These are phyloP conservation scores for Alternaria sp. DNA, from an alignment of 2,329 filamentous ascomycete species.

Conservation along the genomic window DNA sequence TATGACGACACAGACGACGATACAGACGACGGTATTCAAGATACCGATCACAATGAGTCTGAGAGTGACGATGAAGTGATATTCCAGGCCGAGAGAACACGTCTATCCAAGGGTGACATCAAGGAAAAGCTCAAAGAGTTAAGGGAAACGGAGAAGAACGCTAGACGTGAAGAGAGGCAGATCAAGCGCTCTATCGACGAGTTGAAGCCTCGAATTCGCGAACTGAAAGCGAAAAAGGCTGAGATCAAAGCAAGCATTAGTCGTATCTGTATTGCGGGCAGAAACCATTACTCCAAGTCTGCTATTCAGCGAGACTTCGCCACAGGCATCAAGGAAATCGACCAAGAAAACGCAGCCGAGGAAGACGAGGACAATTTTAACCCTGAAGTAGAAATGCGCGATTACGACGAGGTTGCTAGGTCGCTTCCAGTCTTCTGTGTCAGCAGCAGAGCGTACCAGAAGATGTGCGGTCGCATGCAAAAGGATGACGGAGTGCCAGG, in stretches of 20 bases:
- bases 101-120: slow-evolving; percentile 54
- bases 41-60: slow-evolving; percentile 33
- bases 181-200: slow-evolving; percentile 43
- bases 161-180: slow-evolving; percentile 40
- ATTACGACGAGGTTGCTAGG: slow-evolving; percentile 66
- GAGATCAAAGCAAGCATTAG: slow-evolving; percentile 48
- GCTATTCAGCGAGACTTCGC: slow-evolving; percentile 68
- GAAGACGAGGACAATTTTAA: slow-evolving; percentile 64
- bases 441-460: slow-evolving; percentile 69
- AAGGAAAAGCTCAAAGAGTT: slow-evolving; percentile 56
- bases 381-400: slow-evolving; percentile 61
- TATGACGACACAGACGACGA: slow-evolving; percentile 4
- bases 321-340: slow-evolving; percentile 66
- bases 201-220: slow-evolving; percentile 37
- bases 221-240: slow-evolving; percentile 40
- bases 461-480: slow-evolving; percentile 63
- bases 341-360: slow-evolving; percentile 63
- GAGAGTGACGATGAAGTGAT: slow-evolving; percentile 32
- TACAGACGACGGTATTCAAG: slow-evolving; percentile 5
- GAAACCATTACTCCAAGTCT: slow-evolving; percentile 64
- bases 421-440: slow-evolving; percentile 71
- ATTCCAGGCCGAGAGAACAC: slow-evolving; percentile 32
- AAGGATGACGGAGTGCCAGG: slow-evolving; percentile 63
- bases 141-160: slow-evolving; percentile 54
- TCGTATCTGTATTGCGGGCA: slow-evolving; percentile 60